Evolutionary conservation across 2,329 filamentous ascomycete species (phyloP).

Genomic region (Sarocladium strictum): DNA sequence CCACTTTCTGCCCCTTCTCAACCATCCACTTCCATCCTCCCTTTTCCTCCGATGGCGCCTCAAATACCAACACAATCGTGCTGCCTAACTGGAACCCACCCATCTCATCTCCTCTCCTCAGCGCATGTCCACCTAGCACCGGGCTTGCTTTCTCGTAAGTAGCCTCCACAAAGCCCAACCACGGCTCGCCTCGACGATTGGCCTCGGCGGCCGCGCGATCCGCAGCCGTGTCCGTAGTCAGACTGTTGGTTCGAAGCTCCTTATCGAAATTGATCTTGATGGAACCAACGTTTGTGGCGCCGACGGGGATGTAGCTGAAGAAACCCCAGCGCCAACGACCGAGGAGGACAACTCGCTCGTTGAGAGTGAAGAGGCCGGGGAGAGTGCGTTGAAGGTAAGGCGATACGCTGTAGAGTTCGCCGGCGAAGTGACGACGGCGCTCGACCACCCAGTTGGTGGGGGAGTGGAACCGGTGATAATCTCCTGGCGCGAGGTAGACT

Average conservation of each 20-base stretch:
- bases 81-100: slow-evolving; percentile 94
- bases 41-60: slow-evolving; percentile 66
- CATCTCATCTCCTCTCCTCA: slow-evolving; percentile 91
- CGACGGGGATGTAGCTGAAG: slow-evolving; percentile 93
- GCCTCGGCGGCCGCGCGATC: slow-evolving; percentile 81
- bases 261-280: slow-evolving; percentile 97
- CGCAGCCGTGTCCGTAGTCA: slow-evolving; percentile 87
- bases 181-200: slow-evolving; percentile 67
- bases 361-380: slow-evolving; percentile 91
- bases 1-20: slow-evolving; percentile 79
- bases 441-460: slow-evolving; percentile 94
- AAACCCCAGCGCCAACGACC: slow-evolving; percentile 96
- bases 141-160: slow-evolving; percentile 74
- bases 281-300: slow-evolving; percentile 93
- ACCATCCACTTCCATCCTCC: slow-evolving; percentile 80
- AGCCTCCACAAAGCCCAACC: slow-evolving; percentile 88
- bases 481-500: slow-evolving; percentile 91
- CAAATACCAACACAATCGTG: slow-evolving; percentile 92
- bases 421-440: slow-evolving; percentile 91
- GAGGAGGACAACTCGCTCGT: slow-evolving; percentile 89
- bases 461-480: slow-evolving; percentile 98
- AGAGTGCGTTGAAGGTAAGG: slow-evolving; percentile 91
- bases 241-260: slow-evolving; percentile 86
- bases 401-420: slow-evolving; percentile 90
- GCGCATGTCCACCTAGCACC: slow-evolving; percentile 74